Evolutionary conservation across 257 asterid genomes (phyloP).

Genomic region (Fraxinus anomala): DNA sequence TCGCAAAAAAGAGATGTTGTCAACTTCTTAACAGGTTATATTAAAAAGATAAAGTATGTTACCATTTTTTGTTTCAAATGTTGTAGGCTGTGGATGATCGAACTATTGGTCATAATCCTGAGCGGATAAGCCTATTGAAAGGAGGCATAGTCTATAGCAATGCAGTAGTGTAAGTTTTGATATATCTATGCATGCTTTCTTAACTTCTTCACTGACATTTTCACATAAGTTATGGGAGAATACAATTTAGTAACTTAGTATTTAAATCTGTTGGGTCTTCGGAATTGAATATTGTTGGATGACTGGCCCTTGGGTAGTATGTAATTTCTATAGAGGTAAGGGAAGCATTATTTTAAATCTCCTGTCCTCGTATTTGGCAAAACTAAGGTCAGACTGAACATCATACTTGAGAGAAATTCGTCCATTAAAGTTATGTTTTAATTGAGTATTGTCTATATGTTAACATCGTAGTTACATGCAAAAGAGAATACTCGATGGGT

Average conservation of each 20-base stretch:
- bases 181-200: constrained; percentile 24
- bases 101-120: constrained; percentile 91
- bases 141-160: constrained; percentile 92
- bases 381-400: constrained; percentile 14
- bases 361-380: constrained; percentile 10
- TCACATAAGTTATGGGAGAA: constrained; percentile 6
- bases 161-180: constrained; percentile 69
- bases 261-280: background rate
- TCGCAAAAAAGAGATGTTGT: background rate
- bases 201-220: constrained; percentile 2
- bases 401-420: constrained; percentile 2
- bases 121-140: constrained; percentile 86
- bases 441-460: constrained; percentile 12
- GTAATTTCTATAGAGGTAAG: background rate
- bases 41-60: background rate
- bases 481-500: background rate
- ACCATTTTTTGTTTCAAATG: constrained; percentile 25
- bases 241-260: background rate
- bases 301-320: background rate
- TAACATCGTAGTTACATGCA: background rate
- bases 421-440: constrained; percentile 7
- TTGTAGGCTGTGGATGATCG: constrained; percentile 86
- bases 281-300: background rate
- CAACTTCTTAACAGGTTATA: background rate
- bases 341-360: background rate